Conservation (phyloP, 495 filamentous ascomycete species). For the Talaromyces trachyspermus region DNA sequence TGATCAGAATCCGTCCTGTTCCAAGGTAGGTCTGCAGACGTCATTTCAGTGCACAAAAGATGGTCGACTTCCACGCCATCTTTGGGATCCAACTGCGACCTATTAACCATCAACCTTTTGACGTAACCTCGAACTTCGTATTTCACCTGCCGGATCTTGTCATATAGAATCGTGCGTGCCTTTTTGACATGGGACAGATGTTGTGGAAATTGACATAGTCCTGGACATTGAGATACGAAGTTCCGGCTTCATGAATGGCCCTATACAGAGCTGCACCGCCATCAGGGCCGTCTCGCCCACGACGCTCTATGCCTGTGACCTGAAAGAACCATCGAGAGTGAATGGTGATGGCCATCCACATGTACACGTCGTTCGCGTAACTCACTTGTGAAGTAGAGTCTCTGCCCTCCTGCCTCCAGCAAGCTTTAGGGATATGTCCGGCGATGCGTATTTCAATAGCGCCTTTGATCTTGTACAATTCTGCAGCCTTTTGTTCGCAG, state of each 20-base stretch:
- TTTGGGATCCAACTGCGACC: conserved; percentile 7
- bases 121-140: conserved; percentile 16
- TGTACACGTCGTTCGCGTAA: conserved; percentile 23
- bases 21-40: conserved; percentile 26
- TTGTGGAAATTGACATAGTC: conserved; percentile 14
- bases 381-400: conserved; percentile 7
- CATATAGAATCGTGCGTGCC: conserved; percentile 23
- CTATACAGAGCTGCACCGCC: conserved; percentile 28
- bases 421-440: conserved; percentile 14
- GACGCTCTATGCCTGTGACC: conserved; percentile 9
- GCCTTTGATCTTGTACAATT: conserved; percentile 19
- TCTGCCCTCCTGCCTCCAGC: conserved; percentile 4
- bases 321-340: conserved; percentile 23
- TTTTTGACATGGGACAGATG: conserved; percentile 16
- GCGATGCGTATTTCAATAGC: conserved; percentile 18
- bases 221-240: conserved; percentile 17
- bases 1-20: conserved; percentile 2
- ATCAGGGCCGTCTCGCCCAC: conserved; percentile 17
- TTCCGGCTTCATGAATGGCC: conserved; percentile 13
- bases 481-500: conserved; percentile 11
- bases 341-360: conserved; percentile 24
- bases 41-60: conserved; percentile 28
- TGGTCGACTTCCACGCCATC: conserved; percentile 11
- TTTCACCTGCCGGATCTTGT: conserved; percentile 42
- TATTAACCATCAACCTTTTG: conserved; percentile 15